Evolutionary conservation across 768 basidiomycete genomes (phyloP).

Genomic region (Trametes elegans): DNA sequence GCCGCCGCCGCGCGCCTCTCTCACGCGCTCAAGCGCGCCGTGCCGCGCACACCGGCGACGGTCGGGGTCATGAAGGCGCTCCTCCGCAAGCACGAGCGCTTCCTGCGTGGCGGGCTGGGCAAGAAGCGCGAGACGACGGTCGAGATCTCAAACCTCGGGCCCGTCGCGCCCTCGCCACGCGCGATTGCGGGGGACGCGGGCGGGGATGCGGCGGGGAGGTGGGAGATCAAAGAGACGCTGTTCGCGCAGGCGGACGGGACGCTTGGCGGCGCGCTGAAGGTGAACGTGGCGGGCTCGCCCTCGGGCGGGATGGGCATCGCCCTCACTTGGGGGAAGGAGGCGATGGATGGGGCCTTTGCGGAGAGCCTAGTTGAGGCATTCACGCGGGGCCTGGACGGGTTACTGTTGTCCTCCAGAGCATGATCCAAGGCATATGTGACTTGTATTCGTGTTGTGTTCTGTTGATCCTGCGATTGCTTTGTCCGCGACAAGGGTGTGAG

Average conservation of each 20-base stretch:
- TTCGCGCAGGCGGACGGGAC: conserved; percentile 22
- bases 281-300: conserved; percentile 23
- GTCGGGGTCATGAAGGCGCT: conserved; percentile 36
- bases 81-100: conserved; percentile 31
- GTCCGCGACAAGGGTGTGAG: too few species aligned
- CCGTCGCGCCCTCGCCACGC: conserved; percentile 10
- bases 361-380: conserved; percentile 17
- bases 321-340: conserved; percentile 21
- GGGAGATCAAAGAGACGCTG: conserved; percentile 18
- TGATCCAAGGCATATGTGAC: too few species aligned
- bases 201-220: neutral
- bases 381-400: neutral
- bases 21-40: conserved; percentile 25
- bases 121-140: conserved; percentile 33
- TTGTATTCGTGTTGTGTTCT: too few species aligned
- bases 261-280: conserved; percentile 19
- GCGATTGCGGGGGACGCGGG: neutral
- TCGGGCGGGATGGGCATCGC: conserved; percentile 18
- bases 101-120: conserved; percentile 30
- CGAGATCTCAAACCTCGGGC: conserved; percentile 41
- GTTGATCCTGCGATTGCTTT: too few species aligned
- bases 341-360: conserved; percentile 20
- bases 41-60: conserved; percentile 20
- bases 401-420: too few species aligned
- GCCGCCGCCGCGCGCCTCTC: conserved; percentile 30